phyloP scores from a whole-genome alignment of 1,284 basidiomycete genomes.

The Kwoniella shivajii region DNA sequence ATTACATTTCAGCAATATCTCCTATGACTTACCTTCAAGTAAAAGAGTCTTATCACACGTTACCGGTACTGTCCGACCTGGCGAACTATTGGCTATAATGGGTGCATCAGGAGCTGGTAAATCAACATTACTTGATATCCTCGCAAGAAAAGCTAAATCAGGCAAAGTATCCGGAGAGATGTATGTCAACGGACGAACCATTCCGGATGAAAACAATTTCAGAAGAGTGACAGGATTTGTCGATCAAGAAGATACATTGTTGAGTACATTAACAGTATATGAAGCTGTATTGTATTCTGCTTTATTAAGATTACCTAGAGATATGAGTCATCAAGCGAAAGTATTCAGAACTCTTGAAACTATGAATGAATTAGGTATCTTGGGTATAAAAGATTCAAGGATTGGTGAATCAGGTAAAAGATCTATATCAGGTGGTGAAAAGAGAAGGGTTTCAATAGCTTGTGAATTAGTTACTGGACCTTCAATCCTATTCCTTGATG shows the following conservation, averaged over 20 bases:
- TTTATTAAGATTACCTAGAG: slow-evolving; percentile 80
- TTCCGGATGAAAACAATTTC: slow-evolving; percentile 71
- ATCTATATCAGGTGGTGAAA: slow-evolving; percentile 94
- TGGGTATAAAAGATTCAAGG: slow-evolving; percentile 84
- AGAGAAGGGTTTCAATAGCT: slow-evolving; percentile 93
- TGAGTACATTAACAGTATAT: slow-evolving; percentile 95
- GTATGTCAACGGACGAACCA: slow-evolving; percentile 81
- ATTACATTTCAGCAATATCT: slow-evolving; percentile 81
- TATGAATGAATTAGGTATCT: slow-evolving; percentile 90
- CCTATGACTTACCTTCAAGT: slow-evolving; percentile 69
- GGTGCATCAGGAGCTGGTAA: slow-evolving; percentile 96
- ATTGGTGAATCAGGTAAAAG: slow-evolving; percentile 80
- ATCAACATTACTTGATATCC: slow-evolving; percentile 92
- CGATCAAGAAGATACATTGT: slow-evolving; percentile 96
- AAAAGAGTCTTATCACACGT: slow-evolving; percentile 76
- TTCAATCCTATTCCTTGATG: slow-evolving; percentile 92
- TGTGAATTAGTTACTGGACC: slow-evolving; percentile 97
- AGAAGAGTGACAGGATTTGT: slow-evolving; percentile 88
- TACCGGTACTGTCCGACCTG: slow-evolving; percentile 78
- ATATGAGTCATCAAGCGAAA: slow-evolving; percentile 94
- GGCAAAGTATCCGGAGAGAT: slow-evolving; percentile 74
- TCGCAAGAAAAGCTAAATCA: slow-evolving; percentile 84
- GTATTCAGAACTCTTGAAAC: slow-evolving; percentile 92
- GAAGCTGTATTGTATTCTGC: slow-evolving; percentile 96
- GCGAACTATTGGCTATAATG: slow-evolving; percentile 91